A percentile compares a stretch with the other conserved stretches of the same genome.
Evolutionary conservation across 2,329 filamentous ascomycete genomes (phyloP).

Genomic region (Truncatella angustata): DNA sequence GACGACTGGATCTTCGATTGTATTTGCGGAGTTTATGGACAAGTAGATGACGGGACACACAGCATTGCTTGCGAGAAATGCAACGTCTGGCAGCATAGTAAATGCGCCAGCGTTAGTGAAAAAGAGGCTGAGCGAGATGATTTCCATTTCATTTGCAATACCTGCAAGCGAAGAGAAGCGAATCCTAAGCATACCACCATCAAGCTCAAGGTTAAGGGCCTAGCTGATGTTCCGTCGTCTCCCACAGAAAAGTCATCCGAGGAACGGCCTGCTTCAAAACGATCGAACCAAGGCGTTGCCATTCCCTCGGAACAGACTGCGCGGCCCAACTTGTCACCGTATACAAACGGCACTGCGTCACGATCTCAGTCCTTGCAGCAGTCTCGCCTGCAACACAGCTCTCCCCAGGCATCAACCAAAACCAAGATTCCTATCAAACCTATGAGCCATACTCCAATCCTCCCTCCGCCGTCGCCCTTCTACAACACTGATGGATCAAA

Average conservation of each 20-base stretch:
- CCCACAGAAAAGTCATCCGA: conserved; percentile 20
- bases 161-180: conserved; percentile 68
- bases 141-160: conserved; percentile 81
- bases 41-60: conserved; percentile 91
- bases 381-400: conserved; percentile 18
- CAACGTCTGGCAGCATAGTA: conserved; percentile 96
- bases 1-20: conserved; percentile 96
- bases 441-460: conserved; percentile 22
- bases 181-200: conserved; percentile 57
- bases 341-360: not conserved
- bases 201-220: conserved; percentile 49
- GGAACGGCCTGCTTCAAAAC: too few relatives aligned
- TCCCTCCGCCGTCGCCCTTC: conserved; percentile 24
- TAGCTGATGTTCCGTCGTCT: conserved; percentile 21
- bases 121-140: conserved; percentile 78
- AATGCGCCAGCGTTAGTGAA: conserved; percentile 79
- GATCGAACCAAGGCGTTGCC: too few relatives aligned
- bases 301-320: conserved; percentile 16
- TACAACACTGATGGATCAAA: conserved; percentile 31
- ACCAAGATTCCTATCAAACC: conserved; percentile 26
- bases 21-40: conserved; percentile 83
- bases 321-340: conserved; percentile 13
- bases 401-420: conserved; percentile 14
- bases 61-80: conserved; percentile 93
- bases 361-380: conserved; percentile 9